phyloP scores from a whole-genome alignment of 768 basidiomycete species.

The Lactifluus subvellereus region DNA sequence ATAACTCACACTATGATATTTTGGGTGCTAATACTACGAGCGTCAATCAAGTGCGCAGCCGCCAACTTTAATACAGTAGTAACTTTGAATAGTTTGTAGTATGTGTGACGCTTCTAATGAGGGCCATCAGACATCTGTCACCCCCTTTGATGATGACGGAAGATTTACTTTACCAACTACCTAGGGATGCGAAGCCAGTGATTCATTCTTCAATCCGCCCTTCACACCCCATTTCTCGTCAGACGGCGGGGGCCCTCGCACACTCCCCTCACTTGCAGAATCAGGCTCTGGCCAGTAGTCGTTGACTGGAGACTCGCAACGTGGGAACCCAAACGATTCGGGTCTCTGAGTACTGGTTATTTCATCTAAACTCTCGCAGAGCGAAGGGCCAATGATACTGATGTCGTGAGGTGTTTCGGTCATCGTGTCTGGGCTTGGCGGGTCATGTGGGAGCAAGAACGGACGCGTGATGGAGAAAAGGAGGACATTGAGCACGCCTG shows the following conservation, averaged over 20 bases:
- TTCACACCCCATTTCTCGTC: too few relatives aligned
- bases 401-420: too few relatives aligned
- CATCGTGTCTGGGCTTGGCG: neutral
- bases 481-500: slow-evolving; percentile 41
- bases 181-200: neutral
- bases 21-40: too few relatives aligned
- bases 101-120: neutral
- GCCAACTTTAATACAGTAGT: too few relatives aligned
- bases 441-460: too few relatives aligned
- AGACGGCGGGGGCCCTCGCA: too few relatives aligned
- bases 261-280: too few relatives aligned
- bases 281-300: neutral
- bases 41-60: too few relatives aligned
- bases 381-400: neutral
- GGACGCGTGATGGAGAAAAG: slow-evolving; percentile 27
- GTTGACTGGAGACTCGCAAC: neutral
- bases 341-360: neutral
- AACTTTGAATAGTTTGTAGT: too few relatives aligned
- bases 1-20: too few relatives aligned
- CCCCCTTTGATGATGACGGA: too few relatives aligned
- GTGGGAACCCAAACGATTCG: neutral
- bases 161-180: neutral
- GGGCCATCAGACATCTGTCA: too few relatives aligned
- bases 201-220: neutral
- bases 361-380: neutral